phyloP scores from a whole-genome alignment of 352 stramenopile genomes.

The Phytophthora chlamydospora region DNA sequence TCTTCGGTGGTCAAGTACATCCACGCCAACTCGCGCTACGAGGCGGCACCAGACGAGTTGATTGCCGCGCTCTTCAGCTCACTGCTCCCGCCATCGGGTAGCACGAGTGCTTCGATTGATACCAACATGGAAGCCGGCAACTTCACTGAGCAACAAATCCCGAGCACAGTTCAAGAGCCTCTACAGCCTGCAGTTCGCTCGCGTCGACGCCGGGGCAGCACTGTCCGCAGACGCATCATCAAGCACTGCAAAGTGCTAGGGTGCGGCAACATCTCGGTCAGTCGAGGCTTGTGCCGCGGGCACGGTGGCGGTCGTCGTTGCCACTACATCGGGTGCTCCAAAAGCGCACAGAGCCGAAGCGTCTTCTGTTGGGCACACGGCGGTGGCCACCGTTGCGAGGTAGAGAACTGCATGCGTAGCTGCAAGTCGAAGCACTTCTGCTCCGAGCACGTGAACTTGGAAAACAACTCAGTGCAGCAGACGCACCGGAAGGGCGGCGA shows the following conservation, averaged over 20 bases:
- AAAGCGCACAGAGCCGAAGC: slow-evolving; percentile 51
- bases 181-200: not conserved
- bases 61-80: slow-evolving; percentile 7
- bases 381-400: slow-evolving; percentile 29
- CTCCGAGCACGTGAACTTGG: not conserved
- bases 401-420: slow-evolving; percentile 46
- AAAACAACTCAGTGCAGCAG: not conserved
- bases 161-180: not conserved
- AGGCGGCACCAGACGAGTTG: slow-evolving; percentile 1
- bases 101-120: slow-evolving; percentile 14
- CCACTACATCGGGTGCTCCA: slow-evolving; percentile 40
- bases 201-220: slow-evolving; percentile 33
- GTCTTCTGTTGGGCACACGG: slow-evolving; percentile 51
- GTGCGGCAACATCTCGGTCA: slow-evolving; percentile 54
- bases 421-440: slow-evolving; percentile 46
- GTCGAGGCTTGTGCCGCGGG: slow-evolving; percentile 48
- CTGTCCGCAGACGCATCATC: slow-evolving; percentile 21
- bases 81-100: not conserved
- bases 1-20: slow-evolving; percentile 10
- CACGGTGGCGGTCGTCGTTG: slow-evolving; percentile 60
- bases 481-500: too few relatives aligned
- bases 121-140: not conserved
- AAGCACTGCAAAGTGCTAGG: slow-evolving; percentile 56
- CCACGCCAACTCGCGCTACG: slow-evolving; percentile 10
- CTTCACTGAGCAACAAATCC: not conserved